Percentiles rank a stretch among this genome's conserved stretches.
Evolutionary conservation across 2,329 filamentous ascomycete species (phyloP).

Genomic region (Sporothrix schenckii): DNA sequence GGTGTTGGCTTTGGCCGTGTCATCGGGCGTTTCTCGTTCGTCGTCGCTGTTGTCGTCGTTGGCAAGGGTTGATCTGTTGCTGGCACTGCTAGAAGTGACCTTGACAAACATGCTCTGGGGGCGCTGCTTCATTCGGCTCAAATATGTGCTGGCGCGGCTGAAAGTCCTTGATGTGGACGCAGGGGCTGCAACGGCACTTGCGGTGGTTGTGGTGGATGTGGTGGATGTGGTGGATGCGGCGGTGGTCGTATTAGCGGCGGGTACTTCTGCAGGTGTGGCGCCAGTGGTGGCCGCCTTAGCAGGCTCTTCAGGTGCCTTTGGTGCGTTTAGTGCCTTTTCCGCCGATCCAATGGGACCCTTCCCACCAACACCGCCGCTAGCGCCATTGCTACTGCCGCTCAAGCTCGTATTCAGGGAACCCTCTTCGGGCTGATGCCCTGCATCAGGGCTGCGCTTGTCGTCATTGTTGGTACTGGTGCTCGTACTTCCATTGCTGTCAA

Average conservation of each 20-base stretch:
- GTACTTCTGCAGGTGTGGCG: constrained; percentile 19
- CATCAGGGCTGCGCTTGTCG: constrained; percentile 36
- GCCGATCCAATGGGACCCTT: constrained; percentile 27
- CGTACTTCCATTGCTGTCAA: neutral
- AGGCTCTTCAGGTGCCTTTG: neutral
- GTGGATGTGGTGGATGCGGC: neutral
- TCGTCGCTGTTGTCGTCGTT: constrained; percentile 10
- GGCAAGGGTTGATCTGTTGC: constrained; percentile 1
- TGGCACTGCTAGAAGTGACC: constrained; percentile 39
- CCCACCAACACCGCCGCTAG: constrained; percentile 20
- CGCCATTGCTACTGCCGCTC: constrained; percentile 37
- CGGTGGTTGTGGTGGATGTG: neutral
- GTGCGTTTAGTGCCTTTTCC: neutral
- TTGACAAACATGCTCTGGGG: constrained; percentile 50
- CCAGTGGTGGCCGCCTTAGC: constrained; percentile 12
- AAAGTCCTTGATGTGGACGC: constrained; percentile 45
- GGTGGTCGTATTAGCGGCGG: constrained; percentile 19
- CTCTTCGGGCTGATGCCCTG: constrained; percentile 15
- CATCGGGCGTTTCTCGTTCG: neutral
- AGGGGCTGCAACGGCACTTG: constrained; percentile 19
- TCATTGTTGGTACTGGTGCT: neutral
- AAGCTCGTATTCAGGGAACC: constrained; percentile 26
- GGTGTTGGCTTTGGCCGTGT: neutral
- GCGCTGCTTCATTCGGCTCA: constrained; percentile 56
- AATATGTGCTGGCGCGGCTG: constrained; percentile 52